Evolutionary conservation across 805 yeast species (phyloP), one percentile per base, ranked within the genome.

Genomic region (Dipodascus geniculatus): DNA sequence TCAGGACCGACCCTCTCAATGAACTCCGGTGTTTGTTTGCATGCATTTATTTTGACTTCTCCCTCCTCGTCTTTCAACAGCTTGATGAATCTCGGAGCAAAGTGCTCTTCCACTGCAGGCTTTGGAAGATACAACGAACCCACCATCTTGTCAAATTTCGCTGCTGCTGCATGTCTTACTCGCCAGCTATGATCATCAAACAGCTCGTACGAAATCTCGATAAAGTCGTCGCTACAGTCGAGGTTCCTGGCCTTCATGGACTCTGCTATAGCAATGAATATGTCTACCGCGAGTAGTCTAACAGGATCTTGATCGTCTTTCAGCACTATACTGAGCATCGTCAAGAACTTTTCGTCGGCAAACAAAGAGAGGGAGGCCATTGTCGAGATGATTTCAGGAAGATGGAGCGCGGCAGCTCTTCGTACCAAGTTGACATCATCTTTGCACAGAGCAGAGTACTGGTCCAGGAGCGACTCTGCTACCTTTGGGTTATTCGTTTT

Each of bases 361-460:
- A 54, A 50, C 22, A 60, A 56, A 49, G 54, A 49, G 16, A 57
- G 52, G 1, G 61, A 56, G 22, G 72, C 67, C 55, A 85, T 75
- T 52, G 79, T 70, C 59, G 82, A 80, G 57, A 91, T 80, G 54
- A 91, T 71, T 42, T 69, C 73, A 1, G 99, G 96, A 60, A 93
- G 76, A 63, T 85, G 80, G 47, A 80, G 79, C 3, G 96, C 98
- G 16, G 97, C 95, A 8, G 96, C 85, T 66, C 97, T 83, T 69
- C 96, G 82, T 20, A 93, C 98, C 96, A 93, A 88, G 57, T 99
- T 99, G 19, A 96, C 87, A 55, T 93, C 99, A 68, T 93, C 98
- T 58, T 78, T 79, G 50, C 86, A 79, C 60, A 93, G 74, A 60
- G 81, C 85, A 55, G 79, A 73, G 68, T 83, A 91, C 48, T 83